Evolutionary conservation across 1,284 basidiomycete genomes (phyloP), one percentile per base, ranked within the genome.

Genomic region (Fistulinella cinereoalba): DNA sequence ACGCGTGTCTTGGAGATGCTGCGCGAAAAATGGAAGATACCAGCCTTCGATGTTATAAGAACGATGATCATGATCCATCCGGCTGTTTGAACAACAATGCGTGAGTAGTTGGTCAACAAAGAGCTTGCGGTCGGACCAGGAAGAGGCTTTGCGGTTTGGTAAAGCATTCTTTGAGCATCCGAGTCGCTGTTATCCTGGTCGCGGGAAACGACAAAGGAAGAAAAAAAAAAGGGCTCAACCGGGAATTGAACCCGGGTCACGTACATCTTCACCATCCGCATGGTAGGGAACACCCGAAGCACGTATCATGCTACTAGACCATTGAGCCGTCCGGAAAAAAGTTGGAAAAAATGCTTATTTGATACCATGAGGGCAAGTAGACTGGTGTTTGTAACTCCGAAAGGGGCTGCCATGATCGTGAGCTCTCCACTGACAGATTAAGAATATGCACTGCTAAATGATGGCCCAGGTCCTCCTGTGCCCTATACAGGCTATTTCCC

Each of bases 161-260:
- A 27, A 13, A 45, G 48, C 57, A 59, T 59, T 0, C 43, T 56
- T 49, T 56, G 47, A 12, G 19, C 32, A n/a, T 37, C n/a, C n/a
- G n/a, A n/a, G n/a, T n/a, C n/a, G n/a, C n/a, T n/a, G n/a, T n/a
- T n/a, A n/a, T n/a, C n/a, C n/a, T n/a, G n/a, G n/a, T n/a, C n/a
- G n/a, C n/a, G n/a, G n/a, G n/a, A n/a, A n/a, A n/a, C n/a, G n/a
- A n/a, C 13, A 32, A 13, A 3, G 12, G 9, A 10, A 37, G 23
- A 47, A 48, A 52, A 49, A 55, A 53, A 49, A 32, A n/a, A 9
- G 68, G 68, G 71, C 69, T 65, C 67, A 66, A 69, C 68, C 68
- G 67, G 71, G 68, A 72, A 70, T 72, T 71, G 71, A 71, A 71
- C 70, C 71, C 71, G 70, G 69, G 69, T 70, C 70, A 69, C 70